Conservation (phyloP, 1,139 yeast species). For the Zygoascus meyerae region DNA sequence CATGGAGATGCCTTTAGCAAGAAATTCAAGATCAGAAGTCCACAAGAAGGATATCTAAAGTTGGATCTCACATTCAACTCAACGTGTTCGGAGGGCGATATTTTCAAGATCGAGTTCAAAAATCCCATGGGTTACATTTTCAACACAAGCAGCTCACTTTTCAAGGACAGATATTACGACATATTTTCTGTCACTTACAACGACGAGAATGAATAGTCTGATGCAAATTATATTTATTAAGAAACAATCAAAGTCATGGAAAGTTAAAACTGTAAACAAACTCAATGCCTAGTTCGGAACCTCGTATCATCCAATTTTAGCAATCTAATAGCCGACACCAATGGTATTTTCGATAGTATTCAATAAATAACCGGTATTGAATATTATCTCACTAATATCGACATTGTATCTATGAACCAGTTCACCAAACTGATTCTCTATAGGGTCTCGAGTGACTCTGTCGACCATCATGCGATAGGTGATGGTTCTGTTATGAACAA, state of each 20-base stretch:
- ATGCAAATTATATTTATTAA: not conserved
- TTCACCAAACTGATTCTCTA: constrained; percentile 18
- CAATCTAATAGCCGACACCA: not conserved
- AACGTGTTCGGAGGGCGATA: constrained; percentile 1
- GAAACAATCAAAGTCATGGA: not conserved
- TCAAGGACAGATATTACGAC: not conserved
- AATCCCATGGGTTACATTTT: not conserved
- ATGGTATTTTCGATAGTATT: constrained; percentile 12
- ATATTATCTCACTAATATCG: constrained; percentile 17
- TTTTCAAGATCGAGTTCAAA: not conserved
- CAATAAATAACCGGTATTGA: constrained; percentile 21
- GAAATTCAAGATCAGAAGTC: constrained; percentile 3
- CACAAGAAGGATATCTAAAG: constrained; percentile 2
- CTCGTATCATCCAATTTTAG: not conserved
- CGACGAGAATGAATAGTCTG: not conserved
- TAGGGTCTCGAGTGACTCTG: constrained; percentile 12
- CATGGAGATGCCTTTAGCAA: constrained; percentile 9
- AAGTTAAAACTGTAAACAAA: not conserved
- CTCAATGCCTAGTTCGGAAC: not conserved
- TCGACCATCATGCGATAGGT: constrained; percentile 19
- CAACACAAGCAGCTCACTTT: not conserved
- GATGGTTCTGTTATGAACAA: constrained; percentile 20
- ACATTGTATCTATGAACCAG: constrained; percentile 16
- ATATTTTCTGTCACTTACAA: constrained; percentile 4
- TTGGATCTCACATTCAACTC: constrained; percentile 1